phyloP scores from a whole-genome alignment of 495 filamentous ascomycete genomes.

The Aspergillus biplanus region DNA sequence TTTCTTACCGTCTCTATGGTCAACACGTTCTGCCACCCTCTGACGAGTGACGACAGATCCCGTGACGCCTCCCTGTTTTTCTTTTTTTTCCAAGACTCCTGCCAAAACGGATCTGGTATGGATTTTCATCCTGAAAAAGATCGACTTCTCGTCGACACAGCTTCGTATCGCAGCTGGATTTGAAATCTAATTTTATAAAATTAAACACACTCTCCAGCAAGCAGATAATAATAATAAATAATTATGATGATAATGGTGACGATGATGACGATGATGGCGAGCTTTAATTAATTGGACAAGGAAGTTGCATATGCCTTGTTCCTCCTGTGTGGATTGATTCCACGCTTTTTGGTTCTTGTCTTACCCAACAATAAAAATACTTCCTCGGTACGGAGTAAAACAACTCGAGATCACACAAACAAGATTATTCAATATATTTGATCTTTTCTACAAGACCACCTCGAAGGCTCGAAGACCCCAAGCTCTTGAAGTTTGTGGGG shows the following conservation, averaged over 20 bases:
- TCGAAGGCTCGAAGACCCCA: background rate
- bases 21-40: slow-evolving; percentile 8
- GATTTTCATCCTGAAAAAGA: slow-evolving; percentile 7
- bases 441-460: background rate
- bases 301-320: background rate
- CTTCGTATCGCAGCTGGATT: slow-evolving; percentile 13
- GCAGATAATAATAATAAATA: background rate
- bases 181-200: slow-evolving; percentile 2
- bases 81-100: background rate
- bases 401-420: slow-evolving; percentile 4
- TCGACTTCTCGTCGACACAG: background rate
- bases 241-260: too few relatives aligned
- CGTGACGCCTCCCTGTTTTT: slow-evolving; percentile 8
- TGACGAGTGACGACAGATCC: slow-evolving; percentile 7
- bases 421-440: background rate
- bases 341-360: background rate
- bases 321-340: background rate
- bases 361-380: background rate
- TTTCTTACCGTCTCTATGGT: background rate
- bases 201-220: background rate
- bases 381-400: background rate
- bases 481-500: background rate
- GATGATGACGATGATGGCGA: background rate
- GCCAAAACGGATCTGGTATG: slow-evolving; percentile 11
- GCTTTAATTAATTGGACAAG: background rate